Percentiles rank a stretch among this genome's conserved stretches.
Conservation (phyloP, 495 filamentous ascomycete genomes). For the Xanthoparmelia taractica region DNA sequence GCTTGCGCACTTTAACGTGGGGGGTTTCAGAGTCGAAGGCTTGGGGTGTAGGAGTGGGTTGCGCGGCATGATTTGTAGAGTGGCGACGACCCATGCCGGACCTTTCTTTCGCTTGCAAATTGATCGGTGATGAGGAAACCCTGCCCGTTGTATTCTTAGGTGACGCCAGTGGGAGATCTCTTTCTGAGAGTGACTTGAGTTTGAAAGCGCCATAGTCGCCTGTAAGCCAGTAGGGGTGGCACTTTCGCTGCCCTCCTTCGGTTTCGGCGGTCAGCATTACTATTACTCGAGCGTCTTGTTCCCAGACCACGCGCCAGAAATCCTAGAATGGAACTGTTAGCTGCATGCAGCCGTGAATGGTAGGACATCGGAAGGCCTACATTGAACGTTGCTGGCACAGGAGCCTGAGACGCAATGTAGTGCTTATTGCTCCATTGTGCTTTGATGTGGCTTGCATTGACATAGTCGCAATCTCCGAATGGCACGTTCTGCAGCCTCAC, state of each 20-base stretch:
- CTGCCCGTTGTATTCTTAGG: slow-evolving; percentile 27
- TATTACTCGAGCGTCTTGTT: slow-evolving; percentile 86
- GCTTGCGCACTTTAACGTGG: slow-evolving; percentile 77
- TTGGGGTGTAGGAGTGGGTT: slow-evolving; percentile 23
- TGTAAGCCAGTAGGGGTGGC: slow-evolving; percentile 86
- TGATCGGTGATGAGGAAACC: slow-evolving; percentile 14
- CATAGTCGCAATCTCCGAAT: slow-evolving; percentile 79
- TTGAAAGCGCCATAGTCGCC: slow-evolving; percentile 71
- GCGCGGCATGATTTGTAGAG: slow-evolving; percentile 22
- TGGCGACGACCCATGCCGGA: slow-evolving; percentile 21
- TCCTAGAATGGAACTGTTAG: slow-evolving; percentile 49
- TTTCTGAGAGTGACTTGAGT: slow-evolving; percentile 71
- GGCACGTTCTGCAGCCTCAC: slow-evolving; percentile 67
- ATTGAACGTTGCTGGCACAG: slow-evolving; percentile 84
- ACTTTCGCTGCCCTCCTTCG: slow-evolving; percentile 91
- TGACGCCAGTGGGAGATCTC: slow-evolving; percentile 64
- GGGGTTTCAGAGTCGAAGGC: slow-evolving; percentile 48
- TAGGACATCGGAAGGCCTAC: slow-evolving; percentile 43
- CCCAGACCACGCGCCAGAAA: slow-evolving; percentile 97
- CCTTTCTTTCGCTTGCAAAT: slow-evolving; percentile 4
- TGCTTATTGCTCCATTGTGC: slow-evolving; percentile 70
- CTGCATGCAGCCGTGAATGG: slow-evolving; percentile 12
- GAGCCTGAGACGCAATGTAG: slow-evolving; percentile 94
- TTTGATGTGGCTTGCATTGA: slow-evolving; percentile 86
- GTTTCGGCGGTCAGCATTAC: slow-evolving; percentile 95